Evolutionary conservation across 2,329 filamentous ascomycete genomes (phyloP).

Genomic region (Ascochyta lentis): DNA sequence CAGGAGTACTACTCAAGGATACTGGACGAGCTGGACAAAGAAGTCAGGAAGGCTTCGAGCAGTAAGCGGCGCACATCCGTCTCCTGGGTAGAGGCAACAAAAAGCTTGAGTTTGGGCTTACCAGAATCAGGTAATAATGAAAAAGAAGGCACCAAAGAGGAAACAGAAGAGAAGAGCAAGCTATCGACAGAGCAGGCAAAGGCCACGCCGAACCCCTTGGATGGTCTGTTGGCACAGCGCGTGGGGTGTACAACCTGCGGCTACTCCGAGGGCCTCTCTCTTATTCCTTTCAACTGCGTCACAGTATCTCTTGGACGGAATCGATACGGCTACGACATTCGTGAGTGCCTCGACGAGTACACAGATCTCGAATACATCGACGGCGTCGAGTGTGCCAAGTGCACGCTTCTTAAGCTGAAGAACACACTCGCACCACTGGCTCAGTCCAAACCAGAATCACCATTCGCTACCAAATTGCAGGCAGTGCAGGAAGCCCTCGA

Average conservation of each 20-base stretch:
- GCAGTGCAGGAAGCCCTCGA: slow-evolving; percentile 75
- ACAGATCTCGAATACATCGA: slow-evolving; percentile 84
- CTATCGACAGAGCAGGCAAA: slow-evolving; percentile 15
- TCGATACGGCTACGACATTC: slow-evolving; percentile 69
- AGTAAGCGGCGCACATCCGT: slow-evolving; percentile 50
- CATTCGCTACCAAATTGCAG: slow-evolving; percentile 63
- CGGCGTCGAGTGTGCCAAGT: slow-evolving; percentile 90
- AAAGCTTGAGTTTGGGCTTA: slow-evolving; percentile 31
- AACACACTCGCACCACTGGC: slow-evolving; percentile 39
- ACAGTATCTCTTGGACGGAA: slow-evolving; percentile 79
- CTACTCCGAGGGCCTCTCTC: slow-evolving; percentile 83
- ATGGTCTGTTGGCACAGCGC: slow-evolving; percentile 85
- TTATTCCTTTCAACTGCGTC: slow-evolving; percentile 93
- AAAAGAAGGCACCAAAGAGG: slow-evolving; percentile 8
- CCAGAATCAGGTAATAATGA: slow-evolving; percentile 14
- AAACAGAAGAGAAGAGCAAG: slow-evolving; percentile 14
- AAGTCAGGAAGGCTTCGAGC: slow-evolving; percentile 61
- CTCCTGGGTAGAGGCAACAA: slow-evolving; percentile 41
- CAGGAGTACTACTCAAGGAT: slow-evolving; percentile 97
- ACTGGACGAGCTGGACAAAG: slow-evolving; percentile 82
- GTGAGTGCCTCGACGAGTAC: slow-evolving; percentile 82
- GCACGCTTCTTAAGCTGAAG: slow-evolving; percentile 73
- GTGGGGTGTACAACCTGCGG: slow-evolving; percentile 88
- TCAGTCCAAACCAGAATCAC: slow-evolving; percentile 45
- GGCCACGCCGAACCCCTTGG: slow-evolving; percentile 74